A percentile compares a stretch with the other conserved stretches of the same genome.
phyloP scores from a whole-genome alignment of 495 filamentous ascomycete genomes.

The Lophiotrema nucula region DNA sequence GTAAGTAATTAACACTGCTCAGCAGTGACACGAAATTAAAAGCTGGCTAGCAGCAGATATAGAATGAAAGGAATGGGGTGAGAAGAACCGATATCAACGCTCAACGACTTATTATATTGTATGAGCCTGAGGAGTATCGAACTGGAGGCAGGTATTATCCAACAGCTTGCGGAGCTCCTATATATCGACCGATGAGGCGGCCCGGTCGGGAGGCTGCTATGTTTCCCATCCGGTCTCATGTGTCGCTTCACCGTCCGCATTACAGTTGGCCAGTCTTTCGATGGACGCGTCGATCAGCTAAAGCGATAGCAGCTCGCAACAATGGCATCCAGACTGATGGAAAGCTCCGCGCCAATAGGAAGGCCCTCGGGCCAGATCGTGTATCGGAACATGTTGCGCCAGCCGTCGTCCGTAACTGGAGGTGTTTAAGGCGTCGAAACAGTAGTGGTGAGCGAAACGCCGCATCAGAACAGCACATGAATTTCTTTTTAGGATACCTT shows the following conservation, averaged over 20 bases:
- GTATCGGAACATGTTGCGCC: conserved; percentile 7
- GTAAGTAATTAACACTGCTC: conserved; percentile 3
- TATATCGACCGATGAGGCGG: neutral
- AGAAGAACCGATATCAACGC: neutral
- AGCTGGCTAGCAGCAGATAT: conserved; percentile 16
- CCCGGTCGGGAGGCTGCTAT: neutral
- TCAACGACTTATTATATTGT: neutral
- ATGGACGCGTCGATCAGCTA: neutral
- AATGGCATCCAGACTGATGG: neutral
- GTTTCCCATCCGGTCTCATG: conserved; percentile 13
- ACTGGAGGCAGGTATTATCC: too few relatives aligned
- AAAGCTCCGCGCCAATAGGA: conserved; percentile 1
- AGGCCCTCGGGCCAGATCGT: conserved; percentile 2
- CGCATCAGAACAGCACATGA: too few relatives aligned
- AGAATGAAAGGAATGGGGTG: neutral
- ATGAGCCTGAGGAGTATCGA: neutral
- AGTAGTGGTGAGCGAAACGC: too few relatives aligned
- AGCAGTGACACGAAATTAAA: neutral
- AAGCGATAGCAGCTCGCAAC: too few relatives aligned
- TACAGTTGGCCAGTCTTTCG: neutral
- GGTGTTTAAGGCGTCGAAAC: conserved; percentile 14
- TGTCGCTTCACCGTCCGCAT: neutral
- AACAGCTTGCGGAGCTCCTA: too few relatives aligned
- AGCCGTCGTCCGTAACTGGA: conserved; percentile 7
- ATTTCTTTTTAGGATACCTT: too few relatives aligned